phyloP scores from a whole-genome alignment of 495 filamentous ascomycete genomes.

The Penicillium cataractarum region DNA sequence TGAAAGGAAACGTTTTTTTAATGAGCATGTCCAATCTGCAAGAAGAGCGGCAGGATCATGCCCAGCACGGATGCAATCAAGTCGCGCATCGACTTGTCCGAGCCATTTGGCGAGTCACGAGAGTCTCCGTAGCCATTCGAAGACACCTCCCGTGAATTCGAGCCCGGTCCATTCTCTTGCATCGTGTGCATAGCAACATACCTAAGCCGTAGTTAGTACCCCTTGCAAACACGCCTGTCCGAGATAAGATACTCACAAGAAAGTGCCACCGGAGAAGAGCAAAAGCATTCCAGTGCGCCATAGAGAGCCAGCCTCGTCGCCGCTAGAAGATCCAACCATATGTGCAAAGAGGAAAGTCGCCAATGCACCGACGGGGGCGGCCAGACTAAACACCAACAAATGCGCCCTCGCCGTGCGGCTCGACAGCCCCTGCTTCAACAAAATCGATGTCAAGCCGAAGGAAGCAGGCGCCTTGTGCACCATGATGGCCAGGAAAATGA shows the following conservation, averaged over 20 bases:
- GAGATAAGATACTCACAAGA: slow-evolving; percentile 67
- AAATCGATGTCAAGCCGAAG: slow-evolving; percentile 86
- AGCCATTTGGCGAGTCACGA: slow-evolving; percentile 41
- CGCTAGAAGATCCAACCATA: slow-evolving; percentile 59
- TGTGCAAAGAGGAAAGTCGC: slow-evolving; percentile 79
- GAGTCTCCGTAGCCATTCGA: slow-evolving; percentile 70
- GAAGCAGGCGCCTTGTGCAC: slow-evolving; percentile 96
- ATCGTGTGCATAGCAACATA: slow-evolving; percentile 99
- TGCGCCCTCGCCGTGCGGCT: slow-evolving; percentile 86
- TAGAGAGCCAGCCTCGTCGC: slow-evolving; percentile 55
- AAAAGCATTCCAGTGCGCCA: slow-evolving; percentile 95
- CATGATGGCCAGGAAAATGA: slow-evolving; percentile 96
- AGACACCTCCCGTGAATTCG: slow-evolving; percentile 51
- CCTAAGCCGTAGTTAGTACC: slow-evolving; percentile 44
- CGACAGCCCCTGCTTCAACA: slow-evolving; percentile 84
- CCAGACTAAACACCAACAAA: slow-evolving; percentile 86
- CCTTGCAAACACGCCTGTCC: background rate
- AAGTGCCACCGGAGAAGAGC: slow-evolving; percentile 92
- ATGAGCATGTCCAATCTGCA: slow-evolving; percentile 90
- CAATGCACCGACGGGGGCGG: slow-evolving; percentile 85
- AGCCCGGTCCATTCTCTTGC: slow-evolving; percentile 71
- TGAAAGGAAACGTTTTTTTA: slow-evolving; percentile 40
- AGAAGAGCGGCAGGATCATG: slow-evolving; percentile 87
- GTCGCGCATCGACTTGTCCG: slow-evolving; percentile 51
- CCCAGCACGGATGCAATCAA: slow-evolving; percentile 79